A percentile compares a stretch with the other conserved stretches of the same genome.
Evolutionary conservation across 2,329 filamentous ascomycete genomes (phyloP).

Genomic region (Clathrospora elynae): DNA sequence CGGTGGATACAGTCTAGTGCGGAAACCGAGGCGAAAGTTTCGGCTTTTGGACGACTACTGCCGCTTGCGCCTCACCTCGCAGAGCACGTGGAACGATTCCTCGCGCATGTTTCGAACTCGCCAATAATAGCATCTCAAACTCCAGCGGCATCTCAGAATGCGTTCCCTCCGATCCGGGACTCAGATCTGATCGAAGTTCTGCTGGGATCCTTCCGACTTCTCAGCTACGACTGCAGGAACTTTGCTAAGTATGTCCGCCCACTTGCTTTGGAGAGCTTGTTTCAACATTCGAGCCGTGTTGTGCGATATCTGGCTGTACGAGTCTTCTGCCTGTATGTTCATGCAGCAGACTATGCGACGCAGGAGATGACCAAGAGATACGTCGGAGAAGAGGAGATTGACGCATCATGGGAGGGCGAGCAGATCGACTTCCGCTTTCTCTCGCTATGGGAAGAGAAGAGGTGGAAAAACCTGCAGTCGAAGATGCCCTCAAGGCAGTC

Average conservation of each 20-base stretch:
- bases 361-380: conserved; percentile 72
- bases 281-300: conserved; percentile 61
- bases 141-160: background rate
- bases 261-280: conserved; percentile 69
- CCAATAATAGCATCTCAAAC: conserved; percentile 26
- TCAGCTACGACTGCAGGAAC: conserved; percentile 73
- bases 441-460: conserved; percentile 66
- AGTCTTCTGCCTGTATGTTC: conserved; percentile 77
- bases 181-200: conserved; percentile 55
- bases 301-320: conserved; percentile 83
- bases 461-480: conserved; percentile 47
- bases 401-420: conserved; percentile 75
- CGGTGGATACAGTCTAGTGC: conserved; percentile 67
- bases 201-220: conserved; percentile 75
- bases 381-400: conserved; percentile 66
- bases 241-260: conserved; percentile 71
- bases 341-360: conserved; percentile 77
- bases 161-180: conserved; percentile 3
- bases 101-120: conserved; percentile 40
- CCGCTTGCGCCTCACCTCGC: conserved; percentile 82
- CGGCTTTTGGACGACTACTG: conserved; percentile 78
- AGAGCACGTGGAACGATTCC: conserved; percentile 66
- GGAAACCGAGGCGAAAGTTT: conserved; percentile 54
- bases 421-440: conserved; percentile 79
- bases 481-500: conserved; percentile 12